A percentile compares a stretch with the other conserved stretches of the same genome.
These are phyloP conservation scores for Coniophora puteana DNA, from an alignment of 1,284 basidiomycete genomes.

Conservation along the genomic window DNA sequence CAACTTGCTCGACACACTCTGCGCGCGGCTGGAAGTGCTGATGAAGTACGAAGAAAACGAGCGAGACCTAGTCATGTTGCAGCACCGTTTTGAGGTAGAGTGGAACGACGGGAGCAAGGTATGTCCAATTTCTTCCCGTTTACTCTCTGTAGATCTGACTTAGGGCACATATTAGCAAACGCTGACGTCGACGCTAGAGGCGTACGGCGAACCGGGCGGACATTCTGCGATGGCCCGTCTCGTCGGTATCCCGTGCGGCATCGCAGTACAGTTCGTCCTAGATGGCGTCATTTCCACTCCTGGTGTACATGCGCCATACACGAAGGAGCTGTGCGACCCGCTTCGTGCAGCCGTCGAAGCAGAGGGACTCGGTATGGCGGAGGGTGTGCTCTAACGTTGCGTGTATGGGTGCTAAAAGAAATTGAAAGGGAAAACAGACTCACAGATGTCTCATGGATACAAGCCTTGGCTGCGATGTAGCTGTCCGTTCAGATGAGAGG, in stretches of 20 bases:
- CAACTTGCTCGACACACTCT: slow-evolving; percentile 73
- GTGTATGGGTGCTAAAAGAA: too few relatives aligned
- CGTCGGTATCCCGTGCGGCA: slow-evolving; percentile 76
- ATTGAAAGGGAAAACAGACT: too few relatives aligned
- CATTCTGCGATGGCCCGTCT: slow-evolving; percentile 68
- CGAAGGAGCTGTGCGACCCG: slow-evolving; percentile 59
- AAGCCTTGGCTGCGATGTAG: too few relatives aligned
- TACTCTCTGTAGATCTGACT: slow-evolving; percentile 1
- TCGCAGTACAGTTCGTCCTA: slow-evolving; percentile 62
- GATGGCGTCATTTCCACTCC: slow-evolving; percentile 51
- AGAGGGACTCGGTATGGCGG: slow-evolving; percentile 61
- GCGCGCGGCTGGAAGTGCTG: slow-evolving; percentile 66
- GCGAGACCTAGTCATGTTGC: slow-evolving; percentile 76
- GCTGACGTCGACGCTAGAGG: slow-evolving; percentile 68
- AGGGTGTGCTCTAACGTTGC: slow-evolving; percentile 36
- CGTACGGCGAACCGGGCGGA: slow-evolving; percentile 63
- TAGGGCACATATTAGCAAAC: slow-evolving; percentile 50
- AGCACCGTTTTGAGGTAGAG: slow-evolving; percentile 73
- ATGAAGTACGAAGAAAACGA: slow-evolving; percentile 72
- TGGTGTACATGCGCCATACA: slow-evolving; percentile 67
- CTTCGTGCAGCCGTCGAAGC: slow-evolving; percentile 56
- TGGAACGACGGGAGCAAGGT: slow-evolving; percentile 56
- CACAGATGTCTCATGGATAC: too few relatives aligned
- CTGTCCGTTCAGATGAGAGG: too few relatives aligned
- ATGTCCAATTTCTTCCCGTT: slow-evolving; percentile 14